Conservation (phyloP, 768 basidiomycete species). For the Boletus reticulatus region DNA sequence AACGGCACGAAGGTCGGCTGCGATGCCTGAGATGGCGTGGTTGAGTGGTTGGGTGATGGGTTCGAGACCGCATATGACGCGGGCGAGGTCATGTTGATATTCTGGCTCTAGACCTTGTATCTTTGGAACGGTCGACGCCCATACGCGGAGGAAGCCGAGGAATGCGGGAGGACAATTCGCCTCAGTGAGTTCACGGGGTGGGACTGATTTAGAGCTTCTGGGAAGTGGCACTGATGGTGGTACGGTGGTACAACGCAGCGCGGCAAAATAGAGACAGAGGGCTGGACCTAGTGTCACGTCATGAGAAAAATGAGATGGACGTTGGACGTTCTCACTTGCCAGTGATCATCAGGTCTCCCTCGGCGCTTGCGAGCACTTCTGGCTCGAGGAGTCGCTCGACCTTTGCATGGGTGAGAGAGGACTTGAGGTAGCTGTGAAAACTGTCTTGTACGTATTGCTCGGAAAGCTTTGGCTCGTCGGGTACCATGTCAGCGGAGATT, state of each 20-base stretch:
- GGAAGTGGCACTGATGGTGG: slow-evolving; percentile 85
- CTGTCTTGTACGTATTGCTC: slow-evolving; percentile 71
- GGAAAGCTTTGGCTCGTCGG: slow-evolving; percentile 42
- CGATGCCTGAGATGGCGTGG: slow-evolving; percentile 52
- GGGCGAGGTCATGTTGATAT: slow-evolving; percentile 78
- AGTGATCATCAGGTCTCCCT: slow-evolving; percentile 84
- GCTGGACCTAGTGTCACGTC: slow-evolving; percentile 64
- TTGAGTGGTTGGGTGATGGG: slow-evolving; percentile 41
- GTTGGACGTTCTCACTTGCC: slow-evolving; percentile 43
- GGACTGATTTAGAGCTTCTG: slow-evolving; percentile 42
- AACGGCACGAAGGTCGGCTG: slow-evolving; percentile 80
- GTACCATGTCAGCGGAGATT: slow-evolving; percentile 9
- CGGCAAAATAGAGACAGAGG: slow-evolving; percentile 81
- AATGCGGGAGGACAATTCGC: slow-evolving; percentile 72
- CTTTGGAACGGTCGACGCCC: slow-evolving; percentile 61
- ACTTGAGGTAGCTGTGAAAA: slow-evolving; percentile 81
- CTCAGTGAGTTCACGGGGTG: slow-evolving; percentile 58
- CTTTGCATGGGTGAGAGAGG: slow-evolving; percentile 75
- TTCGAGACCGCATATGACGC: slow-evolving; percentile 66
- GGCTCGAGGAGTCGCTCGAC: slow-evolving; percentile 70
- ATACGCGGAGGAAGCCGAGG: slow-evolving; percentile 65
- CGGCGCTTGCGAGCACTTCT: slow-evolving; percentile 72
- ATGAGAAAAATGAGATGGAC: background rate
- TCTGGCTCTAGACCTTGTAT: slow-evolving; percentile 65
- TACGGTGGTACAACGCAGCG: slow-evolving; percentile 67